Evolutionary conservation across 1,139 yeast genomes (phyloP).

Genomic region (Scheffersomyces illinoinensis): DNA sequence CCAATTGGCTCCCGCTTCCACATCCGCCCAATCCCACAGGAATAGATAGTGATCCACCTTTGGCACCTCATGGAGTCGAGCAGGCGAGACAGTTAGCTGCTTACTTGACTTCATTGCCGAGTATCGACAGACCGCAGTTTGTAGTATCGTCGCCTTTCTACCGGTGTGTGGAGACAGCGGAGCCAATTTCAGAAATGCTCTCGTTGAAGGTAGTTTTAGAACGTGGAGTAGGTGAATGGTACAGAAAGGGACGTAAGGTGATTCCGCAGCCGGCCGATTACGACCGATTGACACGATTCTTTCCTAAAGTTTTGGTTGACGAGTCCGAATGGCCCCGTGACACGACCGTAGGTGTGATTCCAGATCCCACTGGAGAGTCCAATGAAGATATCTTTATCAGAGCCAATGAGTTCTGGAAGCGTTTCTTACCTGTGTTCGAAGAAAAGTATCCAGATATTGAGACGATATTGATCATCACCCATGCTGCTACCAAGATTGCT

Average conservation of each 20-base stretch:
- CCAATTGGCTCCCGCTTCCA: slow-evolving; percentile 81
- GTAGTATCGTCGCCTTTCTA: slow-evolving; percentile 83
- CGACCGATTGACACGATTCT: slow-evolving; percentile 47
- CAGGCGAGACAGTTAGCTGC: slow-evolving; percentile 77
- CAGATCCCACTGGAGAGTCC: slow-evolving; percentile 61
- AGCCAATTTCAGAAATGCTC: slow-evolving; percentile 60
- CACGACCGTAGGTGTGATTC: slow-evolving; percentile 49
- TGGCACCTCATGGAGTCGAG: slow-evolving; percentile 76
- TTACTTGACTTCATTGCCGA: slow-evolving; percentile 38
- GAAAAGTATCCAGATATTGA: slow-evolving; percentile 53
- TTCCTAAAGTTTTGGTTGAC: slow-evolving; percentile 44
- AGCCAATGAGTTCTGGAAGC: slow-evolving; percentile 48
- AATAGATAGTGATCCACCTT: slow-evolving; percentile 76
- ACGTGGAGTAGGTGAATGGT: slow-evolving; percentile 76
- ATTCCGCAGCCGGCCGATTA: slow-evolving; percentile 63
- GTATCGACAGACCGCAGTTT: slow-evolving; percentile 56
- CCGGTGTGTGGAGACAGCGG: slow-evolving; percentile 82
- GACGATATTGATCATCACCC: slow-evolving; percentile 65
- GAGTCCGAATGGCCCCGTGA: slow-evolving; percentile 46
- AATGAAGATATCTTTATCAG: slow-evolving; percentile 62
- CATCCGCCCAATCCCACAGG: slow-evolving; percentile 79
- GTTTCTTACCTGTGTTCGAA: slow-evolving; percentile 55
- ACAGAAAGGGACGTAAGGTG: slow-evolving; percentile 51
- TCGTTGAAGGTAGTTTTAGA: slow-evolving; percentile 63
- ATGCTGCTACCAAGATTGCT: slow-evolving; percentile 83